These are phyloP conservation scores for Nitzschia inconspicua DNA, from an alignment of 108 stramenopile species.

Conservation along the genomic window DNA sequence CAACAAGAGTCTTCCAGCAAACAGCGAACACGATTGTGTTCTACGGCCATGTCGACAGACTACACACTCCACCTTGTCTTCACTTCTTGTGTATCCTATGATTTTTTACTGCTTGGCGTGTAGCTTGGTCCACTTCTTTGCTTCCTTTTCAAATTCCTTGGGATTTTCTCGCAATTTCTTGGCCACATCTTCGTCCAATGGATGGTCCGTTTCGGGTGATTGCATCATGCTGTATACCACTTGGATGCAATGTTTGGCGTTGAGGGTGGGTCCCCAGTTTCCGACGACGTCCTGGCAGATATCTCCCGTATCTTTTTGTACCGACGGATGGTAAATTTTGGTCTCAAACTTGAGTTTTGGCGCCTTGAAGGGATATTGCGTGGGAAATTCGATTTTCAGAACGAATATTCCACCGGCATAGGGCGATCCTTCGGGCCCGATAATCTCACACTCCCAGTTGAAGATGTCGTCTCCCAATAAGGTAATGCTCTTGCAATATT, in stretches of 20 bases:
- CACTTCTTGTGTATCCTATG: too few species aligned
- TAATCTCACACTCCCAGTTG: slow-evolving; percentile 34
- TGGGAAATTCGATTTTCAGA: slow-evolving; percentile 62
- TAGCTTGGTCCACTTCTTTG: slow-evolving; percentile 62
- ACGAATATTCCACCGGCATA: slow-evolving; percentile 76
- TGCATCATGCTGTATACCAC: slow-evolving; percentile 44
- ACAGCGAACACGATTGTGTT: too few species aligned
- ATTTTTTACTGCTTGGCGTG: slow-evolving; percentile 38
- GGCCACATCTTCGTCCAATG: slow-evolving; percentile 54
- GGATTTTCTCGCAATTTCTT: slow-evolving; percentile 46
- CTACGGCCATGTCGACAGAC: too few species aligned
- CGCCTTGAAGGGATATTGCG: slow-evolving; percentile 90
- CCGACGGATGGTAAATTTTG: slow-evolving; percentile 84
- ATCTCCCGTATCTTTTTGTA: slow-evolving; percentile 76
- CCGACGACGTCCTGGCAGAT: slow-evolving; percentile 77
- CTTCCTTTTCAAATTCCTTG: slow-evolving; percentile 64
- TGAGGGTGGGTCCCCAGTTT: slow-evolving; percentile 70
- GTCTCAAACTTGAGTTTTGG: slow-evolving; percentile 77
- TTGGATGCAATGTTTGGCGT: slow-evolving; percentile 41
- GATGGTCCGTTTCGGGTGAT: slow-evolving; percentile 53
- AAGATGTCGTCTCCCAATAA: slow-evolving; percentile 39
- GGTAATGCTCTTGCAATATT: slow-evolving; percentile 30
- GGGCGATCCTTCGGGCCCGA: slow-evolving; percentile 64
- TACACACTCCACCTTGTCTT: too few species aligned
- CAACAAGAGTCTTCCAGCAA: too few species aligned